Conservation (phyloP, 2,329 filamentous ascomycete species). For the Diaporthe aspalathi region DNA sequence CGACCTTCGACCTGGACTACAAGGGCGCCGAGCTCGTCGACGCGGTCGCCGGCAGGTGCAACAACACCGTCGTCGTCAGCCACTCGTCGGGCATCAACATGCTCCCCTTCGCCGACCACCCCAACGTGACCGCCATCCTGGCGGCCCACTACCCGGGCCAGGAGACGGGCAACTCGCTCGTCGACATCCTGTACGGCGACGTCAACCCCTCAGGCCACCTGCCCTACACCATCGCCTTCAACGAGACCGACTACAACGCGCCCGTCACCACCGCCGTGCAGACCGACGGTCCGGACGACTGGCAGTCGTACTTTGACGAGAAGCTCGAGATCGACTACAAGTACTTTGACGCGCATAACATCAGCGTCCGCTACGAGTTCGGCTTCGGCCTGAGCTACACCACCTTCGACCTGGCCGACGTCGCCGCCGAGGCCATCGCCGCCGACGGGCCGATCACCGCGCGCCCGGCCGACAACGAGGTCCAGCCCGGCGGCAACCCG, state of each 20-base stretch:
- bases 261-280: conserved; percentile 52
- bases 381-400: conserved; percentile 72
- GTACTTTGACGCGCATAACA: conserved; percentile 70
- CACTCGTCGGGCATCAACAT: conserved; percentile 72
- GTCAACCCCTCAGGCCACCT: conserved; percentile 70
- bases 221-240: conserved; percentile 76
- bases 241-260: conserved; percentile 60
- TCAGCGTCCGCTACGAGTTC: conserved; percentile 72
- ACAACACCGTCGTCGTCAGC: conserved; percentile 64
- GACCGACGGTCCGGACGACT: conserved; percentile 53
- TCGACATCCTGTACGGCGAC: conserved; percentile 71
- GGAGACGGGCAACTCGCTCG: conserved; percentile 69
- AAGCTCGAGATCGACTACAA: conserved; percentile 77
- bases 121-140: conserved; percentile 72
- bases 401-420: conserved; percentile 63
- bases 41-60: conserved; percentile 57
- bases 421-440: conserved; percentile 55
- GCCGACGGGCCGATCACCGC: conserved; percentile 58
- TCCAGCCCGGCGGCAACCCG: conserved; percentile 63
- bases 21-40: conserved; percentile 72
- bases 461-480: conserved; percentile 56
- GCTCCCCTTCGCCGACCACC: conserved; percentile 66
- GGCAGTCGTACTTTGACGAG: conserved; percentile 66
- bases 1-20: conserved; percentile 66
- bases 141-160: conserved; percentile 71